Conservation (phyloP, 129 eudicot species). For the Flaveria linearis region DNA sequence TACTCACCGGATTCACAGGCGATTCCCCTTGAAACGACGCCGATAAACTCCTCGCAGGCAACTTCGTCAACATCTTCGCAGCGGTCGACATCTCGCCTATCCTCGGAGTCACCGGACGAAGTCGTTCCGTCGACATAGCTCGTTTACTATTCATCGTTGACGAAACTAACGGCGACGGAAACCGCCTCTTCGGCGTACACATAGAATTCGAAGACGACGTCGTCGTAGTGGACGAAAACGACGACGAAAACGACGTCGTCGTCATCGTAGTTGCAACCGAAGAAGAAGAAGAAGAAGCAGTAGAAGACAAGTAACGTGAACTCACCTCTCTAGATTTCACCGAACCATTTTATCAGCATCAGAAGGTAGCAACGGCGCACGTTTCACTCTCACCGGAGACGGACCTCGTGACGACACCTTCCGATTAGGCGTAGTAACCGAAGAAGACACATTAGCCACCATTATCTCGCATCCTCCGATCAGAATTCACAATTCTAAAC, state of each 20-base stretch:
- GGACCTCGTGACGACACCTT: constrained; percentile 39
- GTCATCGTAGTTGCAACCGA: constrained; percentile 40
- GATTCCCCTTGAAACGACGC: constrained; percentile 84
- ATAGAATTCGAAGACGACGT: constrained; percentile 52
- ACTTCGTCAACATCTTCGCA: constrained; percentile 47
- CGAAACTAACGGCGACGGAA: constrained; percentile 44
- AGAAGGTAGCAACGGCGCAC: constrained; percentile 69
- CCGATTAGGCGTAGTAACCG: constrained; percentile 37
- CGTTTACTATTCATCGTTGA: constrained; percentile 37
- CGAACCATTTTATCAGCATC: constrained; percentile 56
- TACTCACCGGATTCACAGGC: not conserved
- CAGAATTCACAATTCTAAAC: constrained; percentile 27
- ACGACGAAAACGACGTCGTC: constrained; percentile 39
- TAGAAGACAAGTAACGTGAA: constrained; percentile 60
- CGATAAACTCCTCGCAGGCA: constrained; percentile 58
- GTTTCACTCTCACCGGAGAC: constrained; percentile 43
- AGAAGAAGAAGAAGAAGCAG: constrained; percentile 38
- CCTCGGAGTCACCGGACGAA: constrained; percentile 49
- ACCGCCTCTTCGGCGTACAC: constrained; percentile 38
- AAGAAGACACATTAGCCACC: constrained; percentile 51
- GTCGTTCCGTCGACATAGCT: constrained; percentile 51
- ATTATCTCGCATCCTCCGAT: constrained; percentile 32
- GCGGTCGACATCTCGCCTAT: constrained; percentile 44
- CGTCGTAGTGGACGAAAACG: constrained; percentile 33
- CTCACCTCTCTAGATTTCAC: constrained; percentile 62